Percentiles rank a stretch among this genome's conserved stretches.
Conservation (phyloP, 331 rosid species). For the Spiraea crenata region DNA sequence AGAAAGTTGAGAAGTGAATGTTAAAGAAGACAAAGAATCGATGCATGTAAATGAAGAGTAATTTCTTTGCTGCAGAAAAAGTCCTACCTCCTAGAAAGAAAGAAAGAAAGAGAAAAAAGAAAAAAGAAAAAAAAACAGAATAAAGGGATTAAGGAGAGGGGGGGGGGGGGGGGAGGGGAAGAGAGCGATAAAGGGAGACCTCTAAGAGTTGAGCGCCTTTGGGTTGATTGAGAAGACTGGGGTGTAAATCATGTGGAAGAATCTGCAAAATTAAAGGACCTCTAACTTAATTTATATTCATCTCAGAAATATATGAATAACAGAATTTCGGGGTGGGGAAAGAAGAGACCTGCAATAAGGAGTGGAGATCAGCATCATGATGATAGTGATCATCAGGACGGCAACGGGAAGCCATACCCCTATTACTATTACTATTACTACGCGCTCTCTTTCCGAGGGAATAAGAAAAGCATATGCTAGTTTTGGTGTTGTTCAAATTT, state of each 20-base stretch:
- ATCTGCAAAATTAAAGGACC: constrained; percentile 29
- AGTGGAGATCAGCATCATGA: constrained; percentile 40
- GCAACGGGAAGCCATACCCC: too few species aligned
- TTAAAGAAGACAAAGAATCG: neutral
- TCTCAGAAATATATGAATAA: neutral
- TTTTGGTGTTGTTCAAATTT: too few species aligned
- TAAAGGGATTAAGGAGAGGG: neutral
- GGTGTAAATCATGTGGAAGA: constrained; percentile 61
- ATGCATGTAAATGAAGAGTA: neutral
- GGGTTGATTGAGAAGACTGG: constrained; percentile 46
- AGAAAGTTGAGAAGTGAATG: too few species aligned
- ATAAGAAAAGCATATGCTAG: too few species aligned
- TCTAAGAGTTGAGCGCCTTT: constrained; percentile 48
- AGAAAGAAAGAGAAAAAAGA: neutral
- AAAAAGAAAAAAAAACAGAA: too few species aligned
- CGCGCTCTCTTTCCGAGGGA: neutral
- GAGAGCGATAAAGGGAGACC: constrained; percentile 23
- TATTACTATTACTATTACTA: too few species aligned
- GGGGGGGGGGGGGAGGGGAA: too few species aligned
- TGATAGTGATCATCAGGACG: neutral
- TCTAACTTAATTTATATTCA: too few species aligned
- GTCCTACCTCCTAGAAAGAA: too few species aligned
- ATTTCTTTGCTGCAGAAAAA: too few species aligned
- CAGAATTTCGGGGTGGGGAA: neutral
- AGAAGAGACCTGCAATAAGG: constrained; percentile 42